Conservation (phyloP, 2,329 filamentous ascomycete genomes). For the Cladosporium phlei region DNA sequence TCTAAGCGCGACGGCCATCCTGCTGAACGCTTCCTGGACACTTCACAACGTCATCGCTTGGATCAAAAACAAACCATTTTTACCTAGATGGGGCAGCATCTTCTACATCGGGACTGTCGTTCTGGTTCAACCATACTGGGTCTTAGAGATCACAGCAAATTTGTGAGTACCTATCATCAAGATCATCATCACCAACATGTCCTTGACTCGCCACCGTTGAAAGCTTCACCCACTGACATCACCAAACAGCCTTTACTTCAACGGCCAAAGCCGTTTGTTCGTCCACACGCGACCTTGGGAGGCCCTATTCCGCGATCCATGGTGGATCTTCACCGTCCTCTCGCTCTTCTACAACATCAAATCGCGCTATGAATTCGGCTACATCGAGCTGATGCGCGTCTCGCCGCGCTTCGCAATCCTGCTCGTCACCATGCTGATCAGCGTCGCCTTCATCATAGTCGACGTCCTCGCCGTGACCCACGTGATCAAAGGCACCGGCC, state of each 20-base stretch:
- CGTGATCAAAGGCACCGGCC: constrained; percentile 23
- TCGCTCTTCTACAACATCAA: constrained; percentile 61
- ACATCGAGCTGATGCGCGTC: constrained; percentile 52
- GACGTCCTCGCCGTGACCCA: constrained; percentile 57
- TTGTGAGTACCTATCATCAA: constrained; percentile 35
- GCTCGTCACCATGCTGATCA: constrained; percentile 56
- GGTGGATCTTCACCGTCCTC: constrained; percentile 62
- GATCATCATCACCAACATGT: not conserved
- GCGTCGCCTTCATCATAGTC: constrained; percentile 56
- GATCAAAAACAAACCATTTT: constrained; percentile 61
- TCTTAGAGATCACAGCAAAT: constrained; percentile 61
- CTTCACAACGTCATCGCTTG: constrained; percentile 64
- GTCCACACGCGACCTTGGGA: constrained; percentile 54
- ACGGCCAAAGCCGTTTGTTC: constrained; percentile 43
- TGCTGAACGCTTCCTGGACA: constrained; percentile 59
- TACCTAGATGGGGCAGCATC: constrained; percentile 37
- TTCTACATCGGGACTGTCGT: constrained; percentile 57
- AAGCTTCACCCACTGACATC: too few species aligned
- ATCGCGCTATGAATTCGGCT: constrained; percentile 55
- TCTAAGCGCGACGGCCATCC: constrained; percentile 55
- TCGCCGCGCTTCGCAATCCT: constrained; percentile 63
- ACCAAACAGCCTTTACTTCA: constrained; percentile 52
- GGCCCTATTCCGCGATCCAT: constrained; percentile 59
- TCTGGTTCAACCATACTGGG: constrained; percentile 59
- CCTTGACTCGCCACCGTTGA: too few species aligned